These are phyloP conservation scores for Ogataea ganodermae DNA, from an alignment of 805 yeast genomes.

Conservation along the genomic window DNA sequence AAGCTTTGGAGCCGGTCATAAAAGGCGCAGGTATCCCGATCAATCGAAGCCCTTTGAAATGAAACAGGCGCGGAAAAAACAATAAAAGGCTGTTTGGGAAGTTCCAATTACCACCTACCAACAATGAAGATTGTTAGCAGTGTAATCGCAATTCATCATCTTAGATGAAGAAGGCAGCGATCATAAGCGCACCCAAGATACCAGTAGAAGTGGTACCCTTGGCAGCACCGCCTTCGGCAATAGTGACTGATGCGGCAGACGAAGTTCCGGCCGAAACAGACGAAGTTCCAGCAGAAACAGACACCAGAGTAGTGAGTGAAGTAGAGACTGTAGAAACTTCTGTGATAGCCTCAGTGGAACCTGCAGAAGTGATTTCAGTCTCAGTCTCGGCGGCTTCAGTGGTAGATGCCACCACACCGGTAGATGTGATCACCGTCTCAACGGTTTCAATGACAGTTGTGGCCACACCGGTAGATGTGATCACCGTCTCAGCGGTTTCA, in stretches of 20 bases:
- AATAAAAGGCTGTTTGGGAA: constrained; percentile 3
- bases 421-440: neutral
- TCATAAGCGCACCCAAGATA: constrained; percentile 24
- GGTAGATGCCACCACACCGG: constrained; percentile 2
- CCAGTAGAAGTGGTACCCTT: constrained; percentile 28
- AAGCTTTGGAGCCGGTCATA: constrained; percentile 21
- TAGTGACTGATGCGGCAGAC: constrained; percentile 10
- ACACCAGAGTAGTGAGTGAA: neutral
- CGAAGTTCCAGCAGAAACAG: constrained; percentile 12
- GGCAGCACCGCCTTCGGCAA: constrained; percentile 25
- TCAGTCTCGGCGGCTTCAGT: too few relatives aligned
- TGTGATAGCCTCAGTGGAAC: constrained; percentile 6
- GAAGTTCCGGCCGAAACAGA: constrained; percentile 12
- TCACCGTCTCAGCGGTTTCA: neutral
- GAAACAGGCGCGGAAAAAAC: neutral
- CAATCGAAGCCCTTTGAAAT: neutral
- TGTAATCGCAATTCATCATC: constrained; percentile 1
- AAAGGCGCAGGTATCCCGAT: constrained; percentile 11
- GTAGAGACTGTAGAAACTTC: constrained; percentile 14
- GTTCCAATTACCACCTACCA: constrained; percentile 3
- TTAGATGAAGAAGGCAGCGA: constrained; percentile 27
- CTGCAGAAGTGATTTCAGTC: neutral
- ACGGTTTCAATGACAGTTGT: neutral
- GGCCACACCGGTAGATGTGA: constrained; percentile 5
- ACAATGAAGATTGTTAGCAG: neutral